Evolutionary conservation across 2,329 filamentous ascomycete genomes (phyloP).

Genomic region (Calonectria pauciramosa): DNA sequence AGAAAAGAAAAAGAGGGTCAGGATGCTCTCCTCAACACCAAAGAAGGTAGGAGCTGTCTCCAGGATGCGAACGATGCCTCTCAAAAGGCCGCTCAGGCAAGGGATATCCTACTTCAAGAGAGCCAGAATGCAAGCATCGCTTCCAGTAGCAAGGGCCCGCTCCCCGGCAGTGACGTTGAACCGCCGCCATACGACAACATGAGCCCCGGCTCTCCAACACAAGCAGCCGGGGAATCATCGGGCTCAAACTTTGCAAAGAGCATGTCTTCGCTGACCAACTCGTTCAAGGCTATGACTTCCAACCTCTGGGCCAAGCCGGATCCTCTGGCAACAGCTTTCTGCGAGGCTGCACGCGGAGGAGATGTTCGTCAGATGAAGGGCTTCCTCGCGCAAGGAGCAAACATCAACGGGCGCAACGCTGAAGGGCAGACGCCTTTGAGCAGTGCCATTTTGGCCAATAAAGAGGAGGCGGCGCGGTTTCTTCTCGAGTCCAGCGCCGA

Average conservation of each 20-base stretch:
- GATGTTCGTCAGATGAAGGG: conserved; percentile 51
- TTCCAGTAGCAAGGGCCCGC: conserved; percentile 36
- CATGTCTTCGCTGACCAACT: conserved; percentile 49
- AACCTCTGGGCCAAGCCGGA: conserved; percentile 52
- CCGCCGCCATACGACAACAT: conserved; percentile 45
- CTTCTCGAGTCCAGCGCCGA: conserved; percentile 52
- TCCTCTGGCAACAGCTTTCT: conserved; percentile 53
- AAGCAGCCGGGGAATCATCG: conserved; percentile 12
- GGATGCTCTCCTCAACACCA: conserved; percentile 38
- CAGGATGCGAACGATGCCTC: conserved; percentile 37
- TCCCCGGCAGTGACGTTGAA: conserved; percentile 17
- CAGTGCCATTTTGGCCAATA: conserved; percentile 50
- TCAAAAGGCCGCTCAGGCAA: conserved; percentile 30
- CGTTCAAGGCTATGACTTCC: conserved; percentile 53
- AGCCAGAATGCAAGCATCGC: conserved; percentile 8
- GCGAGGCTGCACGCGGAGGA: conserved; percentile 50
- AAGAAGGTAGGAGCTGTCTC: conserved; percentile 35
- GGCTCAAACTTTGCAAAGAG: conserved; percentile 37
- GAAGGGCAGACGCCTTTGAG: conserved; percentile 51
- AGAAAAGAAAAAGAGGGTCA: conserved; percentile 41
- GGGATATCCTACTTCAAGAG: conserved; percentile 34
- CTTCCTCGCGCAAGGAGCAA: conserved; percentile 52
- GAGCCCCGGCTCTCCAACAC: conserved; percentile 30
- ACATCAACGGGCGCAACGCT: conserved; percentile 53
- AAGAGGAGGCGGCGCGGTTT: conserved; percentile 48